Percentiles rank a stretch among this genome's conserved stretches.
Evolutionary conservation across 1,284 basidiomycete genomes (phyloP).

Genomic region (Volvariella volvacea): DNA sequence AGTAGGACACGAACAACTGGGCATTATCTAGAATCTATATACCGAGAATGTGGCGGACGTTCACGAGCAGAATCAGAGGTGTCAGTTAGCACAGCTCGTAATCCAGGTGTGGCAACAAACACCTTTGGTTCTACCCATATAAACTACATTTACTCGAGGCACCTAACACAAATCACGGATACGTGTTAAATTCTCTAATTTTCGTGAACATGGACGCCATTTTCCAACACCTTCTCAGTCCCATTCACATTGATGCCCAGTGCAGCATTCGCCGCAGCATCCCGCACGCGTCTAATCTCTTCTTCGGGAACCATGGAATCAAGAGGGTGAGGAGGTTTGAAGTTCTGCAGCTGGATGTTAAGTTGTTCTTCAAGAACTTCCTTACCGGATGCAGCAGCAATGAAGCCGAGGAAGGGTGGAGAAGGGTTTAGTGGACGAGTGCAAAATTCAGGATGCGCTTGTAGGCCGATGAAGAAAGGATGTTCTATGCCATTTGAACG

Average conservation of each 20-base stretch:
- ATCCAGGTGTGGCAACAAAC: too few relatives aligned
- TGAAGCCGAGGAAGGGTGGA: slow-evolving; percentile 94
- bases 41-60: too few relatives aligned
- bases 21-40: too few relatives aligned
- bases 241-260: background rate
- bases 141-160: too few relatives aligned
- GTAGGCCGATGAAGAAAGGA: slow-evolving; percentile 91
- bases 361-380: slow-evolving; percentile 73
- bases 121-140: too few relatives aligned
- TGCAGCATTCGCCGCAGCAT: slow-evolving; percentile 5
- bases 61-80: too few relatives aligned
- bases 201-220: slow-evolving; percentile 2
- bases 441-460: slow-evolving; percentile 98
- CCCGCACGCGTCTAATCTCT: slow-evolving; percentile 19
- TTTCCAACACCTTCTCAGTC: background rate
- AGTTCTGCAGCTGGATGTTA: slow-evolving; percentile 44
- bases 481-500: slow-evolving; percentile 82
- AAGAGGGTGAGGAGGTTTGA: slow-evolving; percentile 37
- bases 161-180: too few relatives aligned
- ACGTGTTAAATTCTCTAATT: too few relatives aligned
- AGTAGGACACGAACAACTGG: too few relatives aligned
- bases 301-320: slow-evolving; percentile 39
- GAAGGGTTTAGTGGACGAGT: slow-evolving; percentile 98
- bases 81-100: too few relatives aligned
- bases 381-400: slow-evolving; percentile 76